These are phyloP conservation scores for Microbotryum silenes-acaulis DNA, from an alignment of 1,284 basidiomycete species.

Conservation along the genomic window DNA sequence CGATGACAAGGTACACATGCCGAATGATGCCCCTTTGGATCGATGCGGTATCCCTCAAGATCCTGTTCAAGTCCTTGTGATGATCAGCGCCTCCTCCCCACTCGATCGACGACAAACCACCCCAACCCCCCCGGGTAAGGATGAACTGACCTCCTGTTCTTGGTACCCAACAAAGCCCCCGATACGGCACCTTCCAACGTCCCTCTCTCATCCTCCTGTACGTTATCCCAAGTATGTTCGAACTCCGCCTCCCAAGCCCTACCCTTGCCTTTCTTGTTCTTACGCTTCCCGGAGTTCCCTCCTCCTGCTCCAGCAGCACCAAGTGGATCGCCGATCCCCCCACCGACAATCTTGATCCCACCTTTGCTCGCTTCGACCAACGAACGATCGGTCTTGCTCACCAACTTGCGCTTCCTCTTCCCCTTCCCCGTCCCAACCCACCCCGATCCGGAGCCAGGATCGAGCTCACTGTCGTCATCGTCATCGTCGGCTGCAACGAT, in stretches of 20 bases:
- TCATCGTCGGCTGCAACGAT: constrained; percentile 2
- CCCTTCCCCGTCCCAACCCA: background rate
- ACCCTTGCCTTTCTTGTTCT: constrained; percentile 47
- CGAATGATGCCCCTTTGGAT: constrained; percentile 93
- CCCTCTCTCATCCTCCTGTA: constrained; percentile 89
- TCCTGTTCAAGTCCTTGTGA: constrained; percentile 4
- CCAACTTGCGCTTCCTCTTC: background rate
- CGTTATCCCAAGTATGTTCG: constrained; percentile 90
- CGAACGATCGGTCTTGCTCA: constrained; percentile 12
- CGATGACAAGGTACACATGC: constrained; percentile 82
- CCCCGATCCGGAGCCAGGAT: constrained; percentile 7
- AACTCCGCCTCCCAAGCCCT: constrained; percentile 93
- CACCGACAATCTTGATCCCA: background rate
- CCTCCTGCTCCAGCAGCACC: background rate
- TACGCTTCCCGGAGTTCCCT: constrained; percentile 17
- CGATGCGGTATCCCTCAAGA: constrained; percentile 67
- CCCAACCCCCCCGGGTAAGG: constrained; percentile 1
- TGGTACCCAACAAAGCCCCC: constrained; percentile 72
- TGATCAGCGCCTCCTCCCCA: constrained; percentile 42
- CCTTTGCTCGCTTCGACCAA: constrained; percentile 8
- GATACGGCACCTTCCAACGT: constrained; percentile 84
- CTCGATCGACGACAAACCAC: background rate
- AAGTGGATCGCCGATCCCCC: background rate
- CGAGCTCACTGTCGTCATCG: no score
- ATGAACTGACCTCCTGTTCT: constrained; percentile 63